phyloP scores from a whole-genome alignment of 148 eudicot species.

The Mesembryanthemum crystallinum region DNA sequence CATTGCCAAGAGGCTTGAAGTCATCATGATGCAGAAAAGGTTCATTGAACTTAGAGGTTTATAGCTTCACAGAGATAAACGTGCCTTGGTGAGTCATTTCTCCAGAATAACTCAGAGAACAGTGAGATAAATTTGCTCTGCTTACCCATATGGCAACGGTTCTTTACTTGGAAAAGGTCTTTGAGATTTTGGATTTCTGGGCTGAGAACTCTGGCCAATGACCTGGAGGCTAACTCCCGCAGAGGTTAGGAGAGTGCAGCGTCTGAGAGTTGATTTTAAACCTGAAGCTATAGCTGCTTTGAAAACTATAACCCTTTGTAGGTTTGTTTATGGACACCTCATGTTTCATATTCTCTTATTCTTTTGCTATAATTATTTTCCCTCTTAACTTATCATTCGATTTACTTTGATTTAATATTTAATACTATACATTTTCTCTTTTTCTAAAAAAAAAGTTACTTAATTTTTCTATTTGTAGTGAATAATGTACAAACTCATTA shows the following conservation, averaged over 20 bases:
- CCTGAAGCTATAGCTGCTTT: conserved; percentile 88
- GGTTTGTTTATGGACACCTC: conserved; percentile 10
- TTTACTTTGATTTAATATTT: background rate
- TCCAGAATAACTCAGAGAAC: conserved; percentile 94
- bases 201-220: conserved; percentile 99
- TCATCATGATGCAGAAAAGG: conserved; percentile 94
- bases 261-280: conserved; percentile 85
- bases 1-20: conserved; percentile 91
- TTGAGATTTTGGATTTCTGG: conserved; percentile 97
- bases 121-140: conserved; percentile 91
- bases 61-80: conserved; percentile 85
- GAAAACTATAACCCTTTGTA: conserved; percentile 49
- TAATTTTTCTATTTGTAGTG: no score
- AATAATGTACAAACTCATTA: conserved; percentile 14
- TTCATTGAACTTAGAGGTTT: conserved; percentile 95
- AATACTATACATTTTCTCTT: background rate
- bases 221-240: conserved; percentile 96
- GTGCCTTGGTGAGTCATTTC: conserved; percentile 89
- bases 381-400: background rate
- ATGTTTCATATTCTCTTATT: conserved; percentile 6
- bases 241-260: conserved; percentile 85
- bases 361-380: background rate
- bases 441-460: no score
- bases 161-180: conserved; percentile 84
- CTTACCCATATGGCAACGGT: conserved; percentile 94